Evolutionary conservation across 73 alveolate species (phyloP), one percentile per base, ranked within the genome.

Genomic region (Stentor coeruleus): DNA sequence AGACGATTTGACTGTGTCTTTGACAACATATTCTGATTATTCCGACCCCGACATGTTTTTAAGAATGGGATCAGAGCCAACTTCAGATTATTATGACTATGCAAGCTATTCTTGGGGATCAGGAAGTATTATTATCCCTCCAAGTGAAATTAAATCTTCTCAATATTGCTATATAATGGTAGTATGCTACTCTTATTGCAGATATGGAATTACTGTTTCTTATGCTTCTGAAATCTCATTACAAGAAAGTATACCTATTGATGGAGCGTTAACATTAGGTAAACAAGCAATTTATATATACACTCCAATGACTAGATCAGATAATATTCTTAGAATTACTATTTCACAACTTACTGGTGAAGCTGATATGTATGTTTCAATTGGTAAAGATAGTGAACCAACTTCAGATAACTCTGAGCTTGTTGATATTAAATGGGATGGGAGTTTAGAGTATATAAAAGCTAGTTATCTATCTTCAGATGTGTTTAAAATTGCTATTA

Each of bases 21-120:
- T 75, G 83, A 75, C 83, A 36, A 75, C 59, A 31, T 75, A 39
- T 75, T 39, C 74, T 36, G 83, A 75, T 2, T 75, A 15, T 26
- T 15, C n/a, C 30, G 83, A 75, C 72, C 83, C 83, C n/a, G 83
- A 75, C 39, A 15, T 75, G 0, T 15, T 36, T 38, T 75, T 75
- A 33, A 26, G 59, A 26, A 38, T 26, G 39, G 83, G 72, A 2
- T 6, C 35, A 20, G 59, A 15, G 1, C 83, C 83, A 38, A 75
- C 74, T 2, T 14, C 39, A 33, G 83, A 75, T n/a, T 37, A 36
- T 38, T 40, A n/a, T 35, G 74, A 75, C 28, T 75, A 30, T 31
- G 39, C 36, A 20, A 66, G 79, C 41, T 20, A 28, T 1, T 20
- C 79, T 0, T 66, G n/a, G n/a, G 79, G 79, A 26, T 20, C 37